Percentiles rank a stretch among this genome's conserved stretches.
Evolutionary conservation across 108 stramenopile species (phyloP).

Genomic region (Skeletonema menzelii): DNA sequence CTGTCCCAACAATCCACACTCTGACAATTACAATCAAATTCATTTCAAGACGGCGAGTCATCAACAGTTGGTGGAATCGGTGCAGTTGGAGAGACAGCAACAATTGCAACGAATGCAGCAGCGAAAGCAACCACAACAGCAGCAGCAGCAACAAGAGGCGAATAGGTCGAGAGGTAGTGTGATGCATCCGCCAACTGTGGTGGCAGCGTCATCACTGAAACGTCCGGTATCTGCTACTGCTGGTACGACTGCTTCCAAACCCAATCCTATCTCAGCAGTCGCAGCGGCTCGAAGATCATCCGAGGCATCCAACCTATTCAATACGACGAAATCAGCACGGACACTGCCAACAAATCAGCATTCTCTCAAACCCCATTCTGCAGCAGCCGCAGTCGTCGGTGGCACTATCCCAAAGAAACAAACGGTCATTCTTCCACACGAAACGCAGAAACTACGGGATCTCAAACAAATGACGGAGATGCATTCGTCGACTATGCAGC

Average conservation of each 20-base stretch:
- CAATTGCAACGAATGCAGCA: neutral
- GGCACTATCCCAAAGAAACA: neutral
- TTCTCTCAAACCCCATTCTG: neutral
- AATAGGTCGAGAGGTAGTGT: neutral
- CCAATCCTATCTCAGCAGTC: neutral
- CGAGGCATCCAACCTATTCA: neutral
- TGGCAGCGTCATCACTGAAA: neutral
- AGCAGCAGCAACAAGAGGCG: neutral
- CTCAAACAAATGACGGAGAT: neutral
- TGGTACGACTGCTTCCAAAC: neutral
- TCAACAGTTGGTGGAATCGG: neutral
- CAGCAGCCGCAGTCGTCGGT: neutral
- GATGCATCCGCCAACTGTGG: neutral
- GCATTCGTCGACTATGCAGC: neutral
- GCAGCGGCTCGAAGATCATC: neutral
- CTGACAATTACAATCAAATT: neutral
- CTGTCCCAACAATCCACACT: neutral
- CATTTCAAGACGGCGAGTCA: neutral
- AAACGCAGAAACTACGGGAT: neutral
- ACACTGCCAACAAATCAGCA: neutral
- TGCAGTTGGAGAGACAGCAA: neutral
- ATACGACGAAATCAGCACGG: neutral
- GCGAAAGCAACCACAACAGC: neutral
- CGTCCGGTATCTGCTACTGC: neutral
- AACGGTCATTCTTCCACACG: neutral